Evolutionary conservation across 192 early-diverging fungal species (phyloP).

Genomic region (Linnemannia hyalina): DNA sequence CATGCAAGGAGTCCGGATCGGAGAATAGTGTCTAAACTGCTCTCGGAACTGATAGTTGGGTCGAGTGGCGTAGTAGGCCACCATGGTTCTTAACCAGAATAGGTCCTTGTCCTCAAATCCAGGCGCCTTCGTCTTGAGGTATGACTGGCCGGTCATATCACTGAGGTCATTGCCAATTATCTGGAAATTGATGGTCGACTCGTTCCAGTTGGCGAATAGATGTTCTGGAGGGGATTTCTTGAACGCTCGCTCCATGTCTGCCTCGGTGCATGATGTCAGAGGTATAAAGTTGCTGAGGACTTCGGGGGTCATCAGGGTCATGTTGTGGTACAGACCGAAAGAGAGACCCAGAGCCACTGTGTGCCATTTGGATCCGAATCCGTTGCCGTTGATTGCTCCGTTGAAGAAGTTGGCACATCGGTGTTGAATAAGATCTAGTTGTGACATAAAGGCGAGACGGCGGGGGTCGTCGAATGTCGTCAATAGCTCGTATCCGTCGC

Average conservation of each 20-base stretch:
- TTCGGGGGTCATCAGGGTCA: conserved; percentile 19
- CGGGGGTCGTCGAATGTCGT: conserved; percentile 18
- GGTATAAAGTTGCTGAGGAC: conserved; percentile 8
- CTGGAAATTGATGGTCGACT: conserved; percentile 30
- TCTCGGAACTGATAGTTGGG: conserved; percentile 15
- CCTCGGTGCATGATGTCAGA: conserved; percentile 20
- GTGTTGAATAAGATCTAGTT: conserved; percentile 35
- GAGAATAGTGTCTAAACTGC: not conserved
- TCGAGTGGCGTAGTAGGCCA: conserved; percentile 31
- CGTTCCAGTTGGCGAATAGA: not conserved
- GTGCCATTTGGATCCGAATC: conserved; percentile 31
- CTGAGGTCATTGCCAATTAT: not conserved
- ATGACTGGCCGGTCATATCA: not conserved
- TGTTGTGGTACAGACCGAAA: conserved; percentile 28
- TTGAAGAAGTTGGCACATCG: conserved; percentile 33
- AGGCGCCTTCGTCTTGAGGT: not conserved
- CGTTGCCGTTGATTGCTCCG: not conserved
- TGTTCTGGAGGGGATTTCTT: conserved; percentile 6
- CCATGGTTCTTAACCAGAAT: conserved; percentile 40
- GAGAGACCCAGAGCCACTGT: conserved; percentile 20
- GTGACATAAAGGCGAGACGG: conserved; percentile 10
- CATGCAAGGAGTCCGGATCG: conserved; percentile 12
- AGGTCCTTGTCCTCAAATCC: conserved; percentile 17
- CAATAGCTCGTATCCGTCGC: conserved; percentile 20
- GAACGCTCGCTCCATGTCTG: conserved; percentile 15